Base-by-base conservation (phyloP, 805 yeast genomes). In the Saccharomycopsis guyanensis region DNA sequence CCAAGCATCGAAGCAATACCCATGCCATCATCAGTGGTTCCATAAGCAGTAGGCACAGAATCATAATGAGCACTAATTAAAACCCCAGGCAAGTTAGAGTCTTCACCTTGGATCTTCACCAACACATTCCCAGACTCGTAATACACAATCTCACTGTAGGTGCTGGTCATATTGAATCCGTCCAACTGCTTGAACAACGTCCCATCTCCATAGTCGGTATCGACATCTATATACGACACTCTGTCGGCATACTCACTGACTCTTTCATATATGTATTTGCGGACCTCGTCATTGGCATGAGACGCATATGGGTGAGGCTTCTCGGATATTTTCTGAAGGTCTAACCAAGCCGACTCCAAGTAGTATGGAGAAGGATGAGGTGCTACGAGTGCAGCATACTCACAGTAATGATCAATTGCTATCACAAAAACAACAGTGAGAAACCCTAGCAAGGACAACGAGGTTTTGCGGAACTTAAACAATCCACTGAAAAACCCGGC, bases 11-110 rank as follows among this genome's bases (percentile, higher is more conserved):
- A 73, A 1, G 88, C 95, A 50, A 86, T 71, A 6, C 96, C 96
- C 67, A 80, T 79, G 1, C 96, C 96, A 58, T 87, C 96, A 60
- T 89, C 97, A 2, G 96, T 89, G 1, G 93, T 78, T 25, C 97
- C 97, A 55, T 68, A 78, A 3, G 87, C 79, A 2, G 94, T 77
- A 18, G 96, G 94, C 5, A 88, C 96, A 5, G 91, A 78, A 64
- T 88, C 97, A 57, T 68, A 89, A 65, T 89, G 97, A 3, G 96
- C 88, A 55, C 93, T 82, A 2, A 89, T 59, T 36, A 88, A 63
- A 3, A 88, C 61, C 0, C 88, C 94, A 1, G 83, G 82, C 42
- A 83, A 63, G 0, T 64, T 55, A 1, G 72, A 65, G 43, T 82
- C 66, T 12, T 68, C 59, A 22, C 96, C 96, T 56, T 78, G 71